Evolutionary conservation across 352 stramenopile genomes (phyloP), one percentile per base, ranked within the genome.

Genomic region (Phytophthora crassamura): DNA sequence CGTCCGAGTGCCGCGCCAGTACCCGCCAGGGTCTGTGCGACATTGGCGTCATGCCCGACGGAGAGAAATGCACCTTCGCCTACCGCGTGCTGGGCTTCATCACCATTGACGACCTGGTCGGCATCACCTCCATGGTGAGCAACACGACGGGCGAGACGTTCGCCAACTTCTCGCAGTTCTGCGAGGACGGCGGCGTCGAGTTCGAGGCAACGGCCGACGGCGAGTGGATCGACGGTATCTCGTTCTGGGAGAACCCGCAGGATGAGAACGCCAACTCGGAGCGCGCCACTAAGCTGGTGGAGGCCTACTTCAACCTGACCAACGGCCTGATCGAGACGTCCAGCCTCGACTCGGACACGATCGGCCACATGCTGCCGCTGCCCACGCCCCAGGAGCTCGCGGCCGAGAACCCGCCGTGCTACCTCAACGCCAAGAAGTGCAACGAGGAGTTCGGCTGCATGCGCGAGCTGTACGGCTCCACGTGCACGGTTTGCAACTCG

Each of bases 31-130:
- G 82, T 12, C 70, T 91, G 15, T 93, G 82, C 36, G 74, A 84
- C 63, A 52, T 79, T 14, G 77, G 71, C 53, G 68, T 80, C 38
- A 70, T 84, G 72, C 84, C 84, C 5, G 78, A 92, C 47, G 82
- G 82, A 22, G 60, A 88, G 2, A 74, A 60, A 41, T 89, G 80
- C 59, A 86, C 78, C n/a, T 89, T 60, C 52, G 80, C 69, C 20
- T 92, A 90, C 80, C 74, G 77, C 45, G 73, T 92, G 51, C 64
- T 90, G 0, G 81, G 84, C 38, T 90, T 77, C 58, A 47, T 92
- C 18, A 62, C 63, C n/a, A 87, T 92, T 41, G 84, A 91, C 53
- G 84, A 93, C 66, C 67, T 93, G 7, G 84, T 93, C 4, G 82
- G 82, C 47, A 93, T 93, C 58, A 93, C 80, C 12, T 75, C 74